A percentile compares a stretch with the other conserved stretches of the same genome.
phyloP scores from a whole-genome alignment of 1,284 basidiomycete genomes.

The Grifola frondosa region DNA sequence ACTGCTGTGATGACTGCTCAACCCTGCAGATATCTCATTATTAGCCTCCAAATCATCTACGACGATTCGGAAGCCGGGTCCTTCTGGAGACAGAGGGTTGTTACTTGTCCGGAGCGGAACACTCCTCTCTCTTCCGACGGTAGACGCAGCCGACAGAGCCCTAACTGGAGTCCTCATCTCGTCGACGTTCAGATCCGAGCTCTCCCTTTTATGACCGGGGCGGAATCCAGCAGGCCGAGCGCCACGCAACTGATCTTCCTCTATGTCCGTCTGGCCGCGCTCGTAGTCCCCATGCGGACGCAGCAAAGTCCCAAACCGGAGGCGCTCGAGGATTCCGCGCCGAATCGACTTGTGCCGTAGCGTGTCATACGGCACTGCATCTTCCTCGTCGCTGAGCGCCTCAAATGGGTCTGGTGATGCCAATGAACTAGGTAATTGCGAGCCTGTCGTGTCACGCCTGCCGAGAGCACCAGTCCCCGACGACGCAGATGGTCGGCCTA shows the following conservation, averaged over 20 bases:
- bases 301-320: conserved; percentile 26
- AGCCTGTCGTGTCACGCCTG: conserved; percentile 1
- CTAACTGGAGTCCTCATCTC: conserved; percentile 8
- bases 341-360: conserved; percentile 33
- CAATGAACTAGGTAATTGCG: conserved; percentile 6
- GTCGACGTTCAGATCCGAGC: conserved; percentile 25
- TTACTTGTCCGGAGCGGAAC: neutral
- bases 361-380: conserved; percentile 25
- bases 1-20: conserved; percentile 4
- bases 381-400: conserved; percentile 22
- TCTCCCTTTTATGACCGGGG: conserved; percentile 21
- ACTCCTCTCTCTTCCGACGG: conserved; percentile 5
- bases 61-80: conserved; percentile 35
- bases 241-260: conserved; percentile 1
- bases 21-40: conserved; percentile 8
- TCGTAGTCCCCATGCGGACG: conserved; percentile 6
- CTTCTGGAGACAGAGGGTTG: conserved; percentile 4
- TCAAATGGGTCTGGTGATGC: conserved; percentile 16
- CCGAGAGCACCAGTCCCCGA: neutral
- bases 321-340: conserved; percentile 31
- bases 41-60: conserved; percentile 31
- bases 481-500: conserved; percentile 4
- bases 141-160: conserved; percentile 1
- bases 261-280: conserved; percentile 7
- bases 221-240: conserved; percentile 10